A percentile compares a stretch with the other conserved stretches of the same genome.
These are phyloP conservation scores for Russula vinacea DNA, from an alignment of 768 basidiomycete species.

Conservation along the genomic window DNA sequence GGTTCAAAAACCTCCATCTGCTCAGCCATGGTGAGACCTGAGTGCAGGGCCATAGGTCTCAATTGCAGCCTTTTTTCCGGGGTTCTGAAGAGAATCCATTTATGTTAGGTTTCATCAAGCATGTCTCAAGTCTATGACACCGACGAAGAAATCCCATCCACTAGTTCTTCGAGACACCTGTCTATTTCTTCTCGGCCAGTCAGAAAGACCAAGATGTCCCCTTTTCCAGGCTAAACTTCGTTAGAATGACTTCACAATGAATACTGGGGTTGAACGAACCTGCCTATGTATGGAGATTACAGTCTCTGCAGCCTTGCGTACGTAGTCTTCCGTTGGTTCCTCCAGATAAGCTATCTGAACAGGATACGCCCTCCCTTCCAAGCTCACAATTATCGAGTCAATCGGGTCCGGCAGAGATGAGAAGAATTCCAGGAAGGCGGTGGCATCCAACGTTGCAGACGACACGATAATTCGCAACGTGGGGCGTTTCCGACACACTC, in stretches of 20 bases:
- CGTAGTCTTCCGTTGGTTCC: slow-evolving; percentile 76
- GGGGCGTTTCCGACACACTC: slow-evolving; percentile 88
- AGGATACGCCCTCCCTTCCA: slow-evolving; percentile 94
- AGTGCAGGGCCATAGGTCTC: slow-evolving; percentile 75
- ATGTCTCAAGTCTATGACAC: slow-evolving; percentile 17
- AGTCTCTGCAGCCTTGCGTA: slow-evolving; percentile 75
- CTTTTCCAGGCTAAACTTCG: slow-evolving; percentile 60
- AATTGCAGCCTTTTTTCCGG: slow-evolving; percentile 56
- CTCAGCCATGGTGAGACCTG: slow-evolving; percentile 84
- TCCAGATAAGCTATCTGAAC: slow-evolving; percentile 89
- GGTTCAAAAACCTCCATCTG: slow-evolving; percentile 84
- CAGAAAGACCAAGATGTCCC: slow-evolving; percentile 91
- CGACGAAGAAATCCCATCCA: slow-evolving; percentile 44
- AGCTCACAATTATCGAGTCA: slow-evolving; percentile 79
- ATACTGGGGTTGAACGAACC: slow-evolving; percentile 41
- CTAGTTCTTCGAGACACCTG: slow-evolving; percentile 77
- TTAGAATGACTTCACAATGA: background rate
- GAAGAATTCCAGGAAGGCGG: slow-evolving; percentile 87
- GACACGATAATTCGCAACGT: slow-evolving; percentile 89
- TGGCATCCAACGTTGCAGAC: slow-evolving; percentile 94
- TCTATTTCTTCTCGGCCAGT: slow-evolving; percentile 98
- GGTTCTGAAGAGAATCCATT: slow-evolving; percentile 40
- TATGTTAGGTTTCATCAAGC: slow-evolving; percentile 7
- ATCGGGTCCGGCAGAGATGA: slow-evolving; percentile 55
- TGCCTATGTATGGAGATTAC: slow-evolving; percentile 79